Base-by-base conservation (phyloP, 225 moss, liverwort and hornwort species). In the Climacium dendroides region DNA sequence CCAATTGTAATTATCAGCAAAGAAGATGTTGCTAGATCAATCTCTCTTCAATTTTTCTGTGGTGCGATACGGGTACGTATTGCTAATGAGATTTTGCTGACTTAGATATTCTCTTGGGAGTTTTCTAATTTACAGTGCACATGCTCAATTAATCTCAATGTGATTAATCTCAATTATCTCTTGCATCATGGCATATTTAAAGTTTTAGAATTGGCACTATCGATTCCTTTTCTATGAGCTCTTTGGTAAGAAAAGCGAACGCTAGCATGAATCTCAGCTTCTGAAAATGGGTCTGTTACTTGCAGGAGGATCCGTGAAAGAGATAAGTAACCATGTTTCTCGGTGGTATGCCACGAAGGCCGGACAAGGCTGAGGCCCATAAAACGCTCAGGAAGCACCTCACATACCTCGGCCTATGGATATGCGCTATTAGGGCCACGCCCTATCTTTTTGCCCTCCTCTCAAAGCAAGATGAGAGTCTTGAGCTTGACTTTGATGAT, bases 331-430 rank as follows among this genome's bases (percentile, higher is more conserved):
- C 81, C 88, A 98, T 99, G 99, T 99, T 97, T 95, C 88, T 97
- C 32, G 99, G 99, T 82, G 96, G 95, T 74, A 91, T 99, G 52
- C 97, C 99, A 9, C 95, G 99, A 65, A 92, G 99, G 91, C 99
- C 99, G 37, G 99, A 99, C 83, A 99, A 97, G 91, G 95, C 92
- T 22, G 96, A 95, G 91, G 97, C 99, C 63, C 95, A 96, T 71
- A 91, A 93, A 89, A 94, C 95, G 48, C 93, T 99, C 52, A 96
- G 86, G 88, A 94, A 94, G 90, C 99, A 99, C 80, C 96, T 99
- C 80, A 95, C 97, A 58, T 91, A 96, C 50, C 94, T 99, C n/a
- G 99, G 99, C 29, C 69, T 97, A 18, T 99, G 98, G 99, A 95
- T 99, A 78, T 94, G 92, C 43, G 99, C 95, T 34, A 99, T 99